Evolutionary conservation across 768 basidiomycete species (phyloP).

Genomic region (Pleurotus djamor): DNA sequence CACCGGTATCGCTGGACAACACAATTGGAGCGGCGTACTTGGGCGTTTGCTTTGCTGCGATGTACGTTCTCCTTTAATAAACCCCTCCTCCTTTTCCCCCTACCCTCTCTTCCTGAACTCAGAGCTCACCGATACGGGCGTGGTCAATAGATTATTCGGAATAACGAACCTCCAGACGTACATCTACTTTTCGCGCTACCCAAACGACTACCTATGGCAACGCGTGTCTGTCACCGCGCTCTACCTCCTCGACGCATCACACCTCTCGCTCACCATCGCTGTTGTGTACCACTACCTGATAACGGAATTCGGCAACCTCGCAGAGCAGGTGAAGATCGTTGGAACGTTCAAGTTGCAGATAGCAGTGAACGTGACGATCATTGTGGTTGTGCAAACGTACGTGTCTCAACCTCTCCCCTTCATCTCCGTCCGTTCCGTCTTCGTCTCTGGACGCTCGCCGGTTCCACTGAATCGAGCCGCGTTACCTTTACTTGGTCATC

Average conservation of each 20-base stretch:
- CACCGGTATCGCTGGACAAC: too few relatives aligned
- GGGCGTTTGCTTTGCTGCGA: too few relatives aligned
- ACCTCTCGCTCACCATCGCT: slow-evolving; percentile 23
- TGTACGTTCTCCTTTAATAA: too few relatives aligned
- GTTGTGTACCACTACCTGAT: slow-evolving; percentile 25
- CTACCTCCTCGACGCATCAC: slow-evolving; percentile 19
- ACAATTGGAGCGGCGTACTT: too few relatives aligned
- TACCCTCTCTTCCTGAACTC: too few relatives aligned
- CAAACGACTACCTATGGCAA: slow-evolving; percentile 13
- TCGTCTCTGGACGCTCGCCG: too few relatives aligned
- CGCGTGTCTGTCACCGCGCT: slow-evolving; percentile 8
- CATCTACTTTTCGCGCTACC: slow-evolving; percentile 16
- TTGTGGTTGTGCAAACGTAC: slow-evolving; percentile 23
- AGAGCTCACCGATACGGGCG: too few relatives aligned
- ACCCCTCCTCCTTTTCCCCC: too few relatives aligned
- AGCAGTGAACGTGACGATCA: slow-evolving; percentile 22
- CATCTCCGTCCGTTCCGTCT: background rate
- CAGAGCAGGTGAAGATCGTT: background rate
- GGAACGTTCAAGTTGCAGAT: slow-evolving; percentile 21
- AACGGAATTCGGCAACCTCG: slow-evolving; percentile 19
- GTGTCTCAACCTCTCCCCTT: too few relatives aligned
- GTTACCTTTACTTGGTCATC: too few relatives aligned
- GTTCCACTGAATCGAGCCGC: too few relatives aligned
- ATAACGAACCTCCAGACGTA: slow-evolving; percentile 19
- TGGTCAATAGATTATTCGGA: slow-evolving; percentile 15